Evolutionary conservation across 768 basidiomycete genomes (phyloP), one percentile per base, ranked within the genome.

Genomic region (Neoboletus subvelutipes): DNA sequence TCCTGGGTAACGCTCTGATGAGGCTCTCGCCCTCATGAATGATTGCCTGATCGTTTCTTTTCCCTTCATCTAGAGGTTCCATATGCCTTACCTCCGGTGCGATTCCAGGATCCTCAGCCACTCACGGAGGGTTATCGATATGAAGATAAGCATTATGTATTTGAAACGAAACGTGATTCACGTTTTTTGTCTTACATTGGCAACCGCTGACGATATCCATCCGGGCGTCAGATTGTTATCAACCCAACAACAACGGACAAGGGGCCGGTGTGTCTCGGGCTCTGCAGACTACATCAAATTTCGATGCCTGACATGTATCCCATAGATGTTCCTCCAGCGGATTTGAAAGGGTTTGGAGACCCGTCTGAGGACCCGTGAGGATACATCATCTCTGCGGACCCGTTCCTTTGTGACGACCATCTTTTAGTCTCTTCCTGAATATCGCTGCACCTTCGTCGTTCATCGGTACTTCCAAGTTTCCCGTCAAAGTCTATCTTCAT

Each of bases 401-500:
- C 11, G 12, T 28, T 20, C 2, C 2, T 12, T 31, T 40, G 34
- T 54, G 28, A 47, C 41, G 33, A 29, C 36, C 11, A 24, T 36
- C 11, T 22, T 34, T 1, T 22, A 87, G 87, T 0, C 69, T 87
- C 11, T 87, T 86, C 64, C 62, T 87, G 40, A 88, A 89, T 64
- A 82, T 90, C 50, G 81, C 80, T 28, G 65, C 74, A 29, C 89
- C 86, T 17, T 79, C 79, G 4, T 76, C 70, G 55, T 67, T 63
- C 59, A 65, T 63, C 67, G 71, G 75, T 45, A 62, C 66, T n/a
- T 72, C 71, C 51, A 73, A 67, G 20, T 82, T 86, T 56, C 85
- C 88, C 1, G 87, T 90, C 34, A 86, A 80, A 56, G 78, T 91
- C 4, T 90, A 89, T 69, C 82, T 90, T 29, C 88, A 91, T 52